Percentiles rank a stretch among this genome's conserved stretches.
Conservation (phyloP, 805 yeast species). For the Wickerhamomyces silvicola region DNA sequence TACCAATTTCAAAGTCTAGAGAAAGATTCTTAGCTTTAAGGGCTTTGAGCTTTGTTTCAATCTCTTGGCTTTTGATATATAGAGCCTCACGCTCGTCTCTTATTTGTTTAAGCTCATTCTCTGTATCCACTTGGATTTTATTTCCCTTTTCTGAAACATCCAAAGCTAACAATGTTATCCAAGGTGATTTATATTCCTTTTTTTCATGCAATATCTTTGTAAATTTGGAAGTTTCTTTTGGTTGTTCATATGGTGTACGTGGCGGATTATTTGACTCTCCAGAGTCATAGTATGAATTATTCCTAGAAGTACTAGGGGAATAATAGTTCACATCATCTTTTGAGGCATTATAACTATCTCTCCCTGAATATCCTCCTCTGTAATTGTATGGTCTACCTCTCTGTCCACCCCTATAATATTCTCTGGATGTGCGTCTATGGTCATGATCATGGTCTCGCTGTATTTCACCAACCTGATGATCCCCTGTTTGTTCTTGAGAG, state of each 20-base stretch:
- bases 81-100: conserved; percentile 10
- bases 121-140: neutral
- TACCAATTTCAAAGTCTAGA: conserved; percentile 22
- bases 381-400: conserved; percentile 3
- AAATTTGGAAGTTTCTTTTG: no score
- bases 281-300: no score
- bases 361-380: conserved; percentile 1
- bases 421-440: no score
- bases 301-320: no score
- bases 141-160: conserved; percentile 2
- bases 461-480: neutral
- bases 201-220: no score
- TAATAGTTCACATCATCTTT: no score
- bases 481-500: neutral
- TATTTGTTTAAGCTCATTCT: conserved; percentile 3
- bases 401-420: conserved; percentile 4
- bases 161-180: conserved; percentile 8
- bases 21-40: conserved; percentile 15
- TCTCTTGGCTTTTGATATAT: conserved; percentile 14
- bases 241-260: no score
- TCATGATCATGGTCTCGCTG: no score
- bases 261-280: neutral
- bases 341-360: neutral
- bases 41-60: conserved; percentile 21
- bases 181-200: conserved; percentile 10